Base-by-base conservation (phyloP, 2,329 filamentous ascomycete species). In the Colletotrichum spinosum region DNA sequence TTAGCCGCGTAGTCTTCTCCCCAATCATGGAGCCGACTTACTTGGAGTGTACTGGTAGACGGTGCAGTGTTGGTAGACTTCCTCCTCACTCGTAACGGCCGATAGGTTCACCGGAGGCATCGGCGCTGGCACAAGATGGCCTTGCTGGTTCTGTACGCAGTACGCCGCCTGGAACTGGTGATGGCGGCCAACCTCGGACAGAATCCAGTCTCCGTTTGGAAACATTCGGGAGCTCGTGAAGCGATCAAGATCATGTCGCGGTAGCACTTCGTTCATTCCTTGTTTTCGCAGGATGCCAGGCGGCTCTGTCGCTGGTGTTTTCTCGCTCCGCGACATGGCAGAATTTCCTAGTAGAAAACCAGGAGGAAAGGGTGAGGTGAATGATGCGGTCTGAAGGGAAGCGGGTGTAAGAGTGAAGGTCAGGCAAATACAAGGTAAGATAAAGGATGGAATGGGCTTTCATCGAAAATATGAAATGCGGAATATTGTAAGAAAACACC, bases 11-110 rank as follows among this genome's bases (percentile, higher is more conserved):
- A 33, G 44, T 8, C 15, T 15, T 15, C 44, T 25, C 25, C 38
- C 35, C 10, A 45, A 15, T n/a, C 4, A 25, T 37, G 7, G 15
- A 13, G 8, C n/a, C 8, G 7, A 49, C 62, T 65, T 15, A 62
- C 62, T 11, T 7, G 62, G 51, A 9, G 60, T 52, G 44, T 56
- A 65, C 12, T 62, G 62, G 44, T 62, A 65, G 33, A 65, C 62
- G 37, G 58, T 65, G 58, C 62, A 65, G 52, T 65, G 62, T 37
- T 65, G 44, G 34, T 51, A 65, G 6, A 65, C 51, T n/a, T 65
- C 62, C n/a, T 62, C 51, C 15, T 65, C 58, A 15, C 48, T 65
- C 6, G 58, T 62, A 4, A 62, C 62, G 6, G 62, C 62, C 11
- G 62, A 65, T 13, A 65, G 11, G 8, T 61, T 62, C 39, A 56